Conservation (phyloP, 2,329 filamentous ascomycete genomes). For the Penicillium paneum region DNA sequence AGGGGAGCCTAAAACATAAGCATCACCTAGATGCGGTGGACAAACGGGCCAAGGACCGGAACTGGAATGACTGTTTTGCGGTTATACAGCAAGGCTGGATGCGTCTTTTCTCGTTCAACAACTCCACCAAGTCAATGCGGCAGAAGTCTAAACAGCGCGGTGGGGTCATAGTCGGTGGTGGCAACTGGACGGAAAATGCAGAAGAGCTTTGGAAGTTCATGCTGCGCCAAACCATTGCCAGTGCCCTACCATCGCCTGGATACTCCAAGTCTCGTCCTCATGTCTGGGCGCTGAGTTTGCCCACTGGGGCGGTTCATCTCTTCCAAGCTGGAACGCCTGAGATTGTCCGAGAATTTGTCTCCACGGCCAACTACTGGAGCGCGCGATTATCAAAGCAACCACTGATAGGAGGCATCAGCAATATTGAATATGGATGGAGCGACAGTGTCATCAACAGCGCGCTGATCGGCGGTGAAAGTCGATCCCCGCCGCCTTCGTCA, state of each 20-base stretch:
- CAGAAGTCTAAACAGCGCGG: slow-evolving; percentile 60
- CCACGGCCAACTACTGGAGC: slow-evolving; percentile 96
- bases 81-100: slow-evolving; percentile 94
- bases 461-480: slow-evolving; percentile 55
- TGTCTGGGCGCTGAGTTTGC: slow-evolving; percentile 90
- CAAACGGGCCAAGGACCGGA: slow-evolving; percentile 88
- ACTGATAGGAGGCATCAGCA: slow-evolving; percentile 86
- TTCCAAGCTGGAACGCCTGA: slow-evolving; percentile 96
- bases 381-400: slow-evolving; percentile 91
- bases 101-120: slow-evolving; percentile 87
- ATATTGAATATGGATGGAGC: slow-evolving; percentile 97
- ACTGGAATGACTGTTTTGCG: slow-evolving; percentile 93
- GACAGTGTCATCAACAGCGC: slow-evolving; percentile 78
- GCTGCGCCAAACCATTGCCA: slow-evolving; percentile 87
- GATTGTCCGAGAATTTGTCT: slow-evolving; percentile 91
- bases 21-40: slow-evolving; percentile 89
- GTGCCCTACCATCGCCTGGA: slow-evolving; percentile 80
- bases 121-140: slow-evolving; percentile 66
- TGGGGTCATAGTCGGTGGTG: slow-evolving; percentile 78
- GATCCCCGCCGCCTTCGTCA: slow-evolving; percentile 33
- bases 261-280: slow-evolving; percentile 88
- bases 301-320: slow-evolving; percentile 91
- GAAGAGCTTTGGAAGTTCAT: slow-evolving; percentile 84
- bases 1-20: slow-evolving; percentile 93
- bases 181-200: slow-evolving; percentile 97